These are phyloP conservation scores for Teunomyces tritomae DNA, from an alignment of 805 yeast genomes.

Conservation along the genomic window DNA sequence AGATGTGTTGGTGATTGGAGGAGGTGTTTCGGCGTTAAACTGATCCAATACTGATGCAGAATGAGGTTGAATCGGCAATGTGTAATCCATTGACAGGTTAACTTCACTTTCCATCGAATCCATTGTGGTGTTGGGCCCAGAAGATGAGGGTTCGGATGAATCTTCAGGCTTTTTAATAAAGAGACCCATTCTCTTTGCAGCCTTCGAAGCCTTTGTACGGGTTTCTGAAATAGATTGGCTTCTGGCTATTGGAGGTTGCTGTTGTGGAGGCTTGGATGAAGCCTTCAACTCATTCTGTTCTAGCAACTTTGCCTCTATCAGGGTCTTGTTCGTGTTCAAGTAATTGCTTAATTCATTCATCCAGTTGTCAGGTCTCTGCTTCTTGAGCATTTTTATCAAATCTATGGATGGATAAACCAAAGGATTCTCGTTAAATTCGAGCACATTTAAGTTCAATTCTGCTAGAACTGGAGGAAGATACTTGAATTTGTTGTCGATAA, in stretches of 20 bases:
- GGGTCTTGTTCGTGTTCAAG: constrained; percentile 32
- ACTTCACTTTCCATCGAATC: neutral
- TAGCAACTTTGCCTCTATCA: constrained; percentile 27
- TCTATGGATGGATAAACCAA: constrained; percentile 46
- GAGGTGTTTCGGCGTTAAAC: neutral
- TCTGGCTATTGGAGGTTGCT: constrained; percentile 21
- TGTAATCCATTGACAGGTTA: constrained; percentile 1
- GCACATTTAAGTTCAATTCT: constrained; percentile 51
- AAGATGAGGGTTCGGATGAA: neutral
- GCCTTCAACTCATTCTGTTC: constrained; percentile 10
- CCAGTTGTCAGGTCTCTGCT: constrained; percentile 46
- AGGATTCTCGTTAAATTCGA: constrained; percentile 66
- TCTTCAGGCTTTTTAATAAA: constrained; percentile 45
- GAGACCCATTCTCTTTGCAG: constrained; percentile 75
- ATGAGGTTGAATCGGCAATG: constrained; percentile 1
- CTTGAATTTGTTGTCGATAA: constrained; percentile 57
- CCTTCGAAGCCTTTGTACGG: constrained; percentile 51
- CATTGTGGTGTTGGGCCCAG: neutral
- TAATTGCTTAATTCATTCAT: constrained; percentile 38
- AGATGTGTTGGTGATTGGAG: constrained; percentile 3
- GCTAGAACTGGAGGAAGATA: constrained; percentile 53
- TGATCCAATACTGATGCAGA: constrained; percentile 5
- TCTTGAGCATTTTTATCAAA: constrained; percentile 30
- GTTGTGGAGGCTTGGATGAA: constrained; percentile 5
- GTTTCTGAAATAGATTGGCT: constrained; percentile 36